These are phyloP conservation scores for Cadophora gregata DNA, from an alignment of 2,329 filamentous ascomycete genomes.

Conservation along the genomic window DNA sequence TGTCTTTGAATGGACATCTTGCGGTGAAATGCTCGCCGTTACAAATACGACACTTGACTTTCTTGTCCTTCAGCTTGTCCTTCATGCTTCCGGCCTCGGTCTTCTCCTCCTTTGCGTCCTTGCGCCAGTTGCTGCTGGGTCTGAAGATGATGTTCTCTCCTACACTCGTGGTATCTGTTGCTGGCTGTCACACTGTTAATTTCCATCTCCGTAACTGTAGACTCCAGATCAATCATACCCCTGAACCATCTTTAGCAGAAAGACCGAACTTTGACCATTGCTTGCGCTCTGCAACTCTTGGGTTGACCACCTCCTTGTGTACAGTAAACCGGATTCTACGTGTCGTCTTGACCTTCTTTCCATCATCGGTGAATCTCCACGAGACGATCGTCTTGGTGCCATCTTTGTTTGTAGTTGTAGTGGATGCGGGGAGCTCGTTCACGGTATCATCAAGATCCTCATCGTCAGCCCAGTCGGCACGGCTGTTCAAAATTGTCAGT, in stretches of 20 bases:
- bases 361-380: conserved; percentile 88
- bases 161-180: conserved; percentile 51
- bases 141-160: conserved; percentile 99
- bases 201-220: neutral
- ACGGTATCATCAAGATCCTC: conserved; percentile 80
- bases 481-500: conserved; percentile 29
- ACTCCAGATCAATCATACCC: conserved; percentile 16
- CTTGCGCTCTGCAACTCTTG: conserved; percentile 93
- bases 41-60: conserved; percentile 99
- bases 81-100: conserved; percentile 77
- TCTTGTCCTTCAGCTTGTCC: conserved; percentile 94
- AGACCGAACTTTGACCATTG: conserved; percentile 91
- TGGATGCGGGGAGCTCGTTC: conserved; percentile 76
- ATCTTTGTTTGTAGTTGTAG: conserved; percentile 96
- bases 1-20: conserved; percentile 99
- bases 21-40: conserved; percentile 99
- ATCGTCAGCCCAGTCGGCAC: conserved; percentile 89
- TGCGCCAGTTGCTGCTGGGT: conserved; percentile 92
- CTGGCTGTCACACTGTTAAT: conserved; percentile 18
- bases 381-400: conserved; percentile 95
- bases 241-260: conserved; percentile 78
- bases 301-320: conserved; percentile 93
- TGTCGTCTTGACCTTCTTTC: conserved; percentile 96
- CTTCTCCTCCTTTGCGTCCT: conserved; percentile 82
- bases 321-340: conserved; percentile 92